Evolutionary conservation across 305 asterid species (phyloP).

Genomic region (Coffea humblotiana): DNA sequence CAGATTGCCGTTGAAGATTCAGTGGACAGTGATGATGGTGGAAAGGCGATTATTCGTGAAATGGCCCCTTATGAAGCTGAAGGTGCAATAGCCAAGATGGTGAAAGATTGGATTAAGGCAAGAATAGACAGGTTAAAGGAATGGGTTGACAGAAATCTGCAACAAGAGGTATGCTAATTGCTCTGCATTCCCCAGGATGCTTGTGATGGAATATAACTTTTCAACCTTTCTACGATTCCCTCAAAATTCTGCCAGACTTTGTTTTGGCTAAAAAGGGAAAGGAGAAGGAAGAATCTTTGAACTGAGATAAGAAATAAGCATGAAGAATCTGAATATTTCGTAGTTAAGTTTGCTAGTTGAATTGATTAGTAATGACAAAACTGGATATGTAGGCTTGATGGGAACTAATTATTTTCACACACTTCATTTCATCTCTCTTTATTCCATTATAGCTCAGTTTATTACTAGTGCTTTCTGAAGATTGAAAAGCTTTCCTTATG

Average conservation of each 20-base stretch:
- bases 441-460: background rate
- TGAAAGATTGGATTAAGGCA: conserved; percentile 84
- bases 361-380: background rate
- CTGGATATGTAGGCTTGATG: background rate
- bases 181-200: background rate
- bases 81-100: conserved; percentile 80
- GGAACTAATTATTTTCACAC: background rate
- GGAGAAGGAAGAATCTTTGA: background rate
- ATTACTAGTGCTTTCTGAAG: background rate
- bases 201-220: background rate
- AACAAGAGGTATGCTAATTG: conserved; percentile 73
- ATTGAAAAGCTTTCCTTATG: background rate
- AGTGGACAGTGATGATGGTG: conserved; percentile 97
- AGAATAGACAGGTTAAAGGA: conserved; percentile 81
- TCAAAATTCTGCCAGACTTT: background rate
- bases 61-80: conserved; percentile 99
- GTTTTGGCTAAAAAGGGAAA: background rate
- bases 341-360: background rate
- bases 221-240: background rate
- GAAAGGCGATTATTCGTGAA: conserved; percentile 94
- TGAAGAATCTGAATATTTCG: background rate
- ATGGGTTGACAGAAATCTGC: conserved; percentile 90
- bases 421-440: background rate
- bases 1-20: conserved; percentile 95
- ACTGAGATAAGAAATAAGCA: background rate